Percentiles rank a stretch among this genome's conserved stretches.
phyloP scores from a whole-genome alignment of 176 grass and related monocot species.

The Ensete ventricosum region DNA sequence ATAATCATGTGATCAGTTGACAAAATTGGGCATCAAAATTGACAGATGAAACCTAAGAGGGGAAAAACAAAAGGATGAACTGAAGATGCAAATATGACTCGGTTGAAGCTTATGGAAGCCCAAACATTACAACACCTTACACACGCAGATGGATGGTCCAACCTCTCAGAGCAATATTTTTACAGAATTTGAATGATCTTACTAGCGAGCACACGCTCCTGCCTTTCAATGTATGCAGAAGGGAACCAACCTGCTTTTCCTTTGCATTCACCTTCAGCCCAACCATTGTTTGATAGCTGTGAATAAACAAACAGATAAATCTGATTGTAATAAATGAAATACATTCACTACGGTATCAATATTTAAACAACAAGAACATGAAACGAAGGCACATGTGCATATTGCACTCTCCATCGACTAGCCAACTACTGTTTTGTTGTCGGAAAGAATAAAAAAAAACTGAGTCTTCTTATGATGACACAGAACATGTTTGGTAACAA shows the following conservation, averaged over 20 bases:
- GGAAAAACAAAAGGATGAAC: background rate
- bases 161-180: background rate
- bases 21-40: constrained; percentile 1
- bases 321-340: background rate
- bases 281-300: constrained; percentile 87
- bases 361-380: no score
- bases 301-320: background rate
- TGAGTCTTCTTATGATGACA: no score
- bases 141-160: background rate
- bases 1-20: background rate
- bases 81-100: background rate
- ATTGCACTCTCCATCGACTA: no score
- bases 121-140: background rate
- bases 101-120: background rate
- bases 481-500: no score
- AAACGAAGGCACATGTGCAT: no score
- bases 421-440: no score
- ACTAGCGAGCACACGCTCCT: constrained; percentile 87
- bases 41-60: no score
- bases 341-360: no score
- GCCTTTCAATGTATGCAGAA: constrained; percentile 69
- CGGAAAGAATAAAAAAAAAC: no score
- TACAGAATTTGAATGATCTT: constrained; percentile 76
- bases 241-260: constrained; percentile 96
- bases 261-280: constrained; percentile 97